A percentile compares a stretch with the other conserved stretches of the same genome.
phyloP scores from a whole-genome alignment of 495 filamentous ascomycete genomes.

The Talaromyces ruber region DNA sequence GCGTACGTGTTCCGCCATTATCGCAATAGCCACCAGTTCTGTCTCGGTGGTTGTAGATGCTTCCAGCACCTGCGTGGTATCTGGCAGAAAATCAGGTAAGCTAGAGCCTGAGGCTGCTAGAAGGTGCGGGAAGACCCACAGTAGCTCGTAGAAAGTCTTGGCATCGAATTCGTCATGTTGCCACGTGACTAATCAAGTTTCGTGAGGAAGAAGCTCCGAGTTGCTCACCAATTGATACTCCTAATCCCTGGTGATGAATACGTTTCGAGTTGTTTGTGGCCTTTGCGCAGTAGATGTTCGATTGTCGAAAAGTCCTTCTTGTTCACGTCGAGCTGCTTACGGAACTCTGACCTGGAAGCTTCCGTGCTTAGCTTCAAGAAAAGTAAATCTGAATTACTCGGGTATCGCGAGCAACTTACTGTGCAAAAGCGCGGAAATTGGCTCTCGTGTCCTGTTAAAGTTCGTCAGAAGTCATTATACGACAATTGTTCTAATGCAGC shows the following conservation, averaged over 20 bases:
- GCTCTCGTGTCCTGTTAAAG: conserved; percentile 32
- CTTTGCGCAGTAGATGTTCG: conserved; percentile 82
- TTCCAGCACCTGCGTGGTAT: too few species aligned
- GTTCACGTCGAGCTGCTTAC: conserved; percentile 57
- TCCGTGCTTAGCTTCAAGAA: not conserved
- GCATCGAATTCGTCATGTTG: not conserved
- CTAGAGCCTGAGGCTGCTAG: not conserved
- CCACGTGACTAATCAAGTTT: not conserved
- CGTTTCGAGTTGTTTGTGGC: conserved; percentile 74
- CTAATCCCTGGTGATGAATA: conserved; percentile 78
- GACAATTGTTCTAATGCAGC: not conserved
- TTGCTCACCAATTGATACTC: conserved; percentile 49
- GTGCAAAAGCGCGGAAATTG: conserved; percentile 48
- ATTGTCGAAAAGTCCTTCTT: conserved; percentile 86
- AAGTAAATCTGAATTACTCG: not conserved
- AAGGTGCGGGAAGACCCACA: conserved; percentile 2
- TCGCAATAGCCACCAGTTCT: not conserved
- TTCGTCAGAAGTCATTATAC: not conserved
- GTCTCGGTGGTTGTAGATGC: not conserved
- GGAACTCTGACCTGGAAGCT: conserved; percentile 60
- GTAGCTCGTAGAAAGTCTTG: not conserved
- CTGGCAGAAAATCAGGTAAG: not conserved
- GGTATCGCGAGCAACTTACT: conserved; percentile 26
- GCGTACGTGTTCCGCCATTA: not conserved
- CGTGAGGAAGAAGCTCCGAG: not conserved